A percentile compares a stretch with the other conserved stretches of the same genome.
Conservation (phyloP, 495 filamentous ascomycete genomes). For the Lasiosphaeria miniovina region DNA sequence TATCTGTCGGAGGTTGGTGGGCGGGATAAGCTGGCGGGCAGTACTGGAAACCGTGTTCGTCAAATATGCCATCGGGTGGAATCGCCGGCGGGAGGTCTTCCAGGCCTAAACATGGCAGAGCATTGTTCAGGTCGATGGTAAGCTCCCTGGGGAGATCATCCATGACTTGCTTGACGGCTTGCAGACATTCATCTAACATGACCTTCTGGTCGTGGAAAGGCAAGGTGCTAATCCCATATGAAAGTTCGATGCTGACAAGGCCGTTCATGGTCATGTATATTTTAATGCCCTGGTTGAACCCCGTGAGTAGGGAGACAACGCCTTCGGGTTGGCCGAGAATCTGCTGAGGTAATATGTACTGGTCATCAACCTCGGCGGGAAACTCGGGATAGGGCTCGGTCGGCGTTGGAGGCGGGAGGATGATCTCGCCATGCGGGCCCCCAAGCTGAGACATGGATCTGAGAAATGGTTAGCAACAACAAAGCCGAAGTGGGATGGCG, state of each 20-base stretch:
- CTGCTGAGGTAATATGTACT: conserved; percentile 62
- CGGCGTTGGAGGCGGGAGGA: conserved; percentile 67
- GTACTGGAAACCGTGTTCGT: conserved; percentile 32
- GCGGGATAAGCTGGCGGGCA: conserved; percentile 33
- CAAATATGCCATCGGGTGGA: conserved; percentile 12
- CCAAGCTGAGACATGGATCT: conserved; percentile 70
- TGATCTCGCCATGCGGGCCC: conserved; percentile 57
- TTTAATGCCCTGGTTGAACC: conserved; percentile 73
- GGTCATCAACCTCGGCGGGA: conserved; percentile 76
- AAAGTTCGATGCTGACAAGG: conserved; percentile 66
- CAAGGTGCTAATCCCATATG: conserved; percentile 65
- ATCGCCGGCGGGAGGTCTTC: background rate
- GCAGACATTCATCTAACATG: conserved; percentile 59
- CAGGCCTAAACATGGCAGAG: background rate
- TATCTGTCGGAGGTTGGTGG: conserved; percentile 34
- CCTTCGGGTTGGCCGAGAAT: conserved; percentile 61
- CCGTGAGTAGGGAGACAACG: conserved; percentile 60
- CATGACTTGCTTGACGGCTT: conserved; percentile 57
- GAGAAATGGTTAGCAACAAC: conserved; percentile 11
- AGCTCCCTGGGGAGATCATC: conserved; percentile 60
- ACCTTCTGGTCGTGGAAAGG: conserved; percentile 70
- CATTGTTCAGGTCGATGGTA: conserved; percentile 40
- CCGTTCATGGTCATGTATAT: conserved; percentile 69
- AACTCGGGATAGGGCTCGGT: conserved; percentile 76
- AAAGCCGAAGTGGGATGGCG: background rate